These are phyloP conservation scores for Adansonia gregorii DNA, from an alignment of 441 rosid species.

Conservation along the genomic window DNA sequence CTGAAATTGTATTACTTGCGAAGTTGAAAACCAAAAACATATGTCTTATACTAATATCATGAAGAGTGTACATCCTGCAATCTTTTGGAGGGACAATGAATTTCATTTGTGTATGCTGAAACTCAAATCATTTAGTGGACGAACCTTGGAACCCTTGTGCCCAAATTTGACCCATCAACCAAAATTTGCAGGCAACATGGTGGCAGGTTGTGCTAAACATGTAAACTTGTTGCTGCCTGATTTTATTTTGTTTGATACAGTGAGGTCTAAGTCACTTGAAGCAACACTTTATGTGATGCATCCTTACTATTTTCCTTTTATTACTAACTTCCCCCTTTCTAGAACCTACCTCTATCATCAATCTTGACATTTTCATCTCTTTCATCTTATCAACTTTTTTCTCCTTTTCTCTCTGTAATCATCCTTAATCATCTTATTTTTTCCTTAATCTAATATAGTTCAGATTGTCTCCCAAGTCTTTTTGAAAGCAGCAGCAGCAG, in stretches of 20 bases:
- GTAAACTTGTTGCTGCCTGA: neutral
- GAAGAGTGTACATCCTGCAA: too few species aligned
- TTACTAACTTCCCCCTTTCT: neutral
- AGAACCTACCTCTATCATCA: neutral
- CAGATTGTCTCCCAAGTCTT: neutral
- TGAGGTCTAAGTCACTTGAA: neutral
- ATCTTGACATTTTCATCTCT: neutral
- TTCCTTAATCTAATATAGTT: neutral
- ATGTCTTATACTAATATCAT: too few species aligned
- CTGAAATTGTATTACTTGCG: too few species aligned
- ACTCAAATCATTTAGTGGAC: too few species aligned
- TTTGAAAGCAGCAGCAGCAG: neutral
- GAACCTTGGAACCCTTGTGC: too few species aligned
- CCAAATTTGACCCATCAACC: too few species aligned
- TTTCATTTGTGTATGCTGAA: too few species aligned
- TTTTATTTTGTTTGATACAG: neutral
- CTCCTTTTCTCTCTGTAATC: neutral
- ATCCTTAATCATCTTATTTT: neutral
- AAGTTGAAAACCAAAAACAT: too few species aligned
- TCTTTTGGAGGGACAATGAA: too few species aligned
- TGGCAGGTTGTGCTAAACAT: neutral
- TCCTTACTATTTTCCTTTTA: neutral
- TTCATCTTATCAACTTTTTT: neutral
- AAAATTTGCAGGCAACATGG: too few species aligned
- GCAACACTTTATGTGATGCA: neutral